Base-by-base conservation (phyloP, 73 alveolate genomes). In the Paramecium sexaurelia region DNA sequence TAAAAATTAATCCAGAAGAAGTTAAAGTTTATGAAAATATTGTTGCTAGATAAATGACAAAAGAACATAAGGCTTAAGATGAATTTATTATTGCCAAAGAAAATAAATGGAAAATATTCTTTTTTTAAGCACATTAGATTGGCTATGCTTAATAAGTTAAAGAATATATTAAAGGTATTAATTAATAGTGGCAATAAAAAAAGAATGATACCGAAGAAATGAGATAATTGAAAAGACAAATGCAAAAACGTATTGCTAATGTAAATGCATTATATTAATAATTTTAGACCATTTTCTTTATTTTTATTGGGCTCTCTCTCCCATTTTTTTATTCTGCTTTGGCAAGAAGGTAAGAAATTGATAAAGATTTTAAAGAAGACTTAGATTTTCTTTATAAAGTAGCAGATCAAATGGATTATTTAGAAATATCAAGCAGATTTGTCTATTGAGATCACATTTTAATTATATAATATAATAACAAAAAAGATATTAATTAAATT, bases 341-440 rank as follows among this genome's bases (percentile, higher is more conserved):
- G 6, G 29, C 90, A 39, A 39, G 90, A 41, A 78, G 90, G 22
- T n/a, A 41, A 7, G 90, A 78, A 78, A 78, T 78, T 20, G 73
- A 39, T 10, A 39, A 39, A 43, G 71, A 78, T 41, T 29, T 78
- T 20, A 45, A 78, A 41, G 90, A 78, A 43, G 90, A 71, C 35
- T 27, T 35, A 33, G 86, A 71, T 35, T 71, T 71, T 37, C 56
- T 71, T 35, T 35, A 71, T 9, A 71, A 71, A n/a, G 86, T 37
- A 10, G 55, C 55, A 33, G 86, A 71, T 36, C 29, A 35, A 71
- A 32, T 71, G 37, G 86, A 71, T 20, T 71, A 71, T 71, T n/a
- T 37, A 6, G 86, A 71, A 71, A 37, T 71, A 35, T 71, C 55
- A n/a, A 71, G 36, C 9, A 71, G 86, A 37, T 71, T 71, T 71